phyloP scores from a whole-genome alignment of 345 rosid genomes.

The Balakata baccata region DNA sequence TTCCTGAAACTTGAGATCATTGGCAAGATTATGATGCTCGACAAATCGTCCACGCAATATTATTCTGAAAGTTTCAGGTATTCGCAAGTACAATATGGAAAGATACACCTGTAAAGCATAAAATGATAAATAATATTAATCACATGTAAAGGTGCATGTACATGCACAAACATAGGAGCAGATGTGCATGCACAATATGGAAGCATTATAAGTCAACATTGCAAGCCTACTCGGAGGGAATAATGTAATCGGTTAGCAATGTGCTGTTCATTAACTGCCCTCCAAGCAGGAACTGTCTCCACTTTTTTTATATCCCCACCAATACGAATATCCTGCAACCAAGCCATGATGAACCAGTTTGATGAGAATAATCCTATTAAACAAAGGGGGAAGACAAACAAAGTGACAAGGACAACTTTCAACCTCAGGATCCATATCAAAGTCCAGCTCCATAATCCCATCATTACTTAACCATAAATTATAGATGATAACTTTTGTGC shows the following conservation, averaged over 20 bases:
- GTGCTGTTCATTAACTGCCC: slow-evolving; percentile 56
- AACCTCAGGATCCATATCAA: slow-evolving; percentile 65
- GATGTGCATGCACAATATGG: no score
- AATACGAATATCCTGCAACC: slow-evolving; percentile 70
- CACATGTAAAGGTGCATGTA: not conserved
- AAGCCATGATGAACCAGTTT: slow-evolving; percentile 18
- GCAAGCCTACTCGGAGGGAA: slow-evolving; percentile 75
- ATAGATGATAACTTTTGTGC: slow-evolving; percentile 83
- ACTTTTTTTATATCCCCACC: slow-evolving; percentile 53
- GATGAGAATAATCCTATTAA: slow-evolving; percentile 14
- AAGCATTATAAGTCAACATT: not conserved
- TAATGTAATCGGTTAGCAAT: slow-evolving; percentile 55
- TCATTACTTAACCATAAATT: slow-evolving; percentile 76
- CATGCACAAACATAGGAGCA: not conserved
- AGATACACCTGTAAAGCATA: slow-evolving; percentile 55
- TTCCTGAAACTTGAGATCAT: slow-evolving; percentile 75
- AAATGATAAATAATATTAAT: not conserved
- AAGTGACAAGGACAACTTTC: slow-evolving; percentile 16
- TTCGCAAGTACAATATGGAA: slow-evolving; percentile 78
- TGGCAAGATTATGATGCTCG: slow-evolving; percentile 77
- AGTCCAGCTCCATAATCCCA: slow-evolving; percentile 71
- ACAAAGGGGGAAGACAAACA: slow-evolving; percentile 12
- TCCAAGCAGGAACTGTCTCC: slow-evolving; percentile 39
- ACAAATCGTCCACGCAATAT: slow-evolving; percentile 67
- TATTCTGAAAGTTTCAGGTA: slow-evolving; percentile 68